A percentile compares a stretch with the other conserved stretches of the same genome.
These are phyloP conservation scores for Lenwebbia sp. DNA, from an alignment of 345 rosid genomes.

Conservation along the genomic window DNA sequence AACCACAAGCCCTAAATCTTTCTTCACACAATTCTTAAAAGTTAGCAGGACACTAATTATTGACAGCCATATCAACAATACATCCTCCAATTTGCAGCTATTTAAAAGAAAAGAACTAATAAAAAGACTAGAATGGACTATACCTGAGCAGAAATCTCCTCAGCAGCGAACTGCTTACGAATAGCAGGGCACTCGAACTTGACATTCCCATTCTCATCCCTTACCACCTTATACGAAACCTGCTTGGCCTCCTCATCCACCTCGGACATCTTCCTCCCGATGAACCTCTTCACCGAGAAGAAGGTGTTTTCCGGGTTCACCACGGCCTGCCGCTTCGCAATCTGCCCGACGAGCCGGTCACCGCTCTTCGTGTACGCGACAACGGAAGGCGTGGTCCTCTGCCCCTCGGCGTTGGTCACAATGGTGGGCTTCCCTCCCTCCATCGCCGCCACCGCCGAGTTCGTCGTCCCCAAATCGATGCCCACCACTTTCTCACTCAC, in stretches of 20 bases:
- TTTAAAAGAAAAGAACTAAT: not conserved
- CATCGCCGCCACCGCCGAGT: conserved; percentile 98
- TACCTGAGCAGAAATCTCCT: conserved; percentile 99
- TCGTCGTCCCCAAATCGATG: conserved; percentile 93
- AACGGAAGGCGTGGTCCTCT: conserved; percentile 96
- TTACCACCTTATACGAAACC: conserved; percentile 72
- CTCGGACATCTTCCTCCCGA: conserved; percentile 95
- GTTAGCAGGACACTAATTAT: not conserved
- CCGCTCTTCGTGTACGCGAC: conserved; percentile 88
- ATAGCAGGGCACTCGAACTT: conserved; percentile 92
- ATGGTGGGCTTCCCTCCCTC: conserved; percentile 99
- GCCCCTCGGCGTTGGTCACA: conserved; percentile 93
- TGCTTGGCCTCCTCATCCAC: conserved; percentile 96
- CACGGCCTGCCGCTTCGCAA: conserved; percentile 94
- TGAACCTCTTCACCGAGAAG: conserved; percentile 96
- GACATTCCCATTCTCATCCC: conserved; percentile 90
- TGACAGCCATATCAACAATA: not conserved
- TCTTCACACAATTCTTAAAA: not conserved
- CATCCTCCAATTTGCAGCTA: not conserved
- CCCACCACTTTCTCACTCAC: conserved; percentile 90
- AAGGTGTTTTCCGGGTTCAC: conserved; percentile 98
- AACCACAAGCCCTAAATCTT: not conserved
- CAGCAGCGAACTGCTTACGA: conserved; percentile 89
- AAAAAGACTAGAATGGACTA: not conserved
- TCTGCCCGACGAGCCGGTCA: conserved; percentile 90